Evolutionary conservation across 495 filamentous ascomycete species (phyloP).

Genomic region (Tetracladium setigerum): DNA sequence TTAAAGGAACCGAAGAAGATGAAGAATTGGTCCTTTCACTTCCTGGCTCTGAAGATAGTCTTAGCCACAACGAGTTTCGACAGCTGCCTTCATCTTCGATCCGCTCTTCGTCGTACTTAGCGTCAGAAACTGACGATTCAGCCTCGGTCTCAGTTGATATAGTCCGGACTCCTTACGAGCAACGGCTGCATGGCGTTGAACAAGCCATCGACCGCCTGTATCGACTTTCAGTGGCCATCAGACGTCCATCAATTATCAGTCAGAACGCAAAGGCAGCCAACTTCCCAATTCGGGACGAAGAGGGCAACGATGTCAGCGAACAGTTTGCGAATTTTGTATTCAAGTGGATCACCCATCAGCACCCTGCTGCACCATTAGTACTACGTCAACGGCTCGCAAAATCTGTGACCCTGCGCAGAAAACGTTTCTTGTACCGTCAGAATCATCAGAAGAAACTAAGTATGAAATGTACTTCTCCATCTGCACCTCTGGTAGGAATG

Average conservation of each 20-base stretch:
- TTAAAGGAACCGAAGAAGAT: too few relatives aligned
- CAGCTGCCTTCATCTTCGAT: background rate
- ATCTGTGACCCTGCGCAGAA: constrained; percentile 6
- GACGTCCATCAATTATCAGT: background rate
- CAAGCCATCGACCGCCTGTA: constrained; percentile 11
- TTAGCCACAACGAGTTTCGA: background rate
- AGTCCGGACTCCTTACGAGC: constrained; percentile 2
- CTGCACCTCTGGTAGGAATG: background rate
- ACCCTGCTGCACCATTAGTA: constrained; percentile 7
- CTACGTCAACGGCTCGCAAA: constrained; percentile 4
- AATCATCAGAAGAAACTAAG: constrained; percentile 13
- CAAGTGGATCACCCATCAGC: background rate
- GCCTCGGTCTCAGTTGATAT: constrained; percentile 1
- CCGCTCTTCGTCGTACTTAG: background rate
- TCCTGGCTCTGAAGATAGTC: too few relatives aligned
- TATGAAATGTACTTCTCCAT: background rate
- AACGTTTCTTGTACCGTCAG: constrained; percentile 11
- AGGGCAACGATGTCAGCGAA: constrained; percentile 8
- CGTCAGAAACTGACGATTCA: constrained; percentile 1
- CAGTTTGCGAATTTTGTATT: constrained; percentile 1
- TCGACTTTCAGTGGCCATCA: constrained; percentile 11
- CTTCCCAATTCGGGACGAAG: constrained; percentile 5
- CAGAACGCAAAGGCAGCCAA: constrained; percentile 11
- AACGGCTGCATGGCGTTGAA: constrained; percentile 2
- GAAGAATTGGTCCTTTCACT: too few relatives aligned